Evolutionary conservation across 345 rosid genomes (phyloP), one percentile per base, ranked within the genome.

Genomic region (Eutrema japonicum): DNA sequence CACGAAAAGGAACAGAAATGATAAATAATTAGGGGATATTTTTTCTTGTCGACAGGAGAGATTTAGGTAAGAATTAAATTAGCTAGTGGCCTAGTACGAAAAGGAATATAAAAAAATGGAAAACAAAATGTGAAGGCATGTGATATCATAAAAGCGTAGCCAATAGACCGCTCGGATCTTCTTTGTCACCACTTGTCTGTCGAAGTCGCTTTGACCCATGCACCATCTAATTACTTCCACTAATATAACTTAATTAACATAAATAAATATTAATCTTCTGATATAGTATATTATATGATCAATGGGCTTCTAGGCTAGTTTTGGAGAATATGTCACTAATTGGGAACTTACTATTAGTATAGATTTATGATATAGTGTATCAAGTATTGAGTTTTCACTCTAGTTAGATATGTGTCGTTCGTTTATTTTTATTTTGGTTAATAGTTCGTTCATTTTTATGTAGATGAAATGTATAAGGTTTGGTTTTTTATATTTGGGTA

Each of bases 131-230:
- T 38, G 79, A 63, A n/a, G 60, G 48, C 92, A 85, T 76, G 94
- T 90, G 96, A 82, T 54, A 79, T 81, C 86, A 75, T 85, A 80
- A 83, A 75, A 80, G 77, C 81, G 68, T 74, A 72, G 91, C 85
- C 91, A 82, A 82, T 83, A 68, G 62, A 66, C 75, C 65, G 66
- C 60, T 64, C 66, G 66, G 76, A 70, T 77, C 72, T 71, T 70
- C 63, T 68, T 46, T 77, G 77, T 73, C 58, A 67, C 70, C 29
- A 65, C 68, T 71, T 71, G 76, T 77, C 76, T 58, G 65, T 41
- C 53, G 62, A 49, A 64, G 32, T 54, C 66, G 61, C 72, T 77
- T 77, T 71, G 77, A 77, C 76, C 76, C 55, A 76, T 70, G 79
- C 71, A 76, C 75, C 71, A 64, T 63, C 75, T 69, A 76, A 69